Evolutionary conservation across 306 rosid genomes (phyloP).

Genomic region (Alnus glutinosa): DNA sequence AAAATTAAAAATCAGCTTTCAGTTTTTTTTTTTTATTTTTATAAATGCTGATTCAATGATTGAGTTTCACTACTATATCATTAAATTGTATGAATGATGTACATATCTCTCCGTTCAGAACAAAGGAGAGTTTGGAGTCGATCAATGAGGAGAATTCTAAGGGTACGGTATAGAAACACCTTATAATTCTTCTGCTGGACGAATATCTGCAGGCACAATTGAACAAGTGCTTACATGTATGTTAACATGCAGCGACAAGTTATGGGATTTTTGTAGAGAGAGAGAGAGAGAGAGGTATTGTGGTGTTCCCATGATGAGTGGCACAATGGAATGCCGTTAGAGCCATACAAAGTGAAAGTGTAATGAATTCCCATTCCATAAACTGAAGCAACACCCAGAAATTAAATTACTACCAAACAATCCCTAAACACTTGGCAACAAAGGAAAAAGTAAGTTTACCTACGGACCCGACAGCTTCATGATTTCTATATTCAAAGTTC

Average conservation of each 20-base stretch:
- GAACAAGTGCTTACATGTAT: background rate
- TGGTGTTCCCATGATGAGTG: background rate
- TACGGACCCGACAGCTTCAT: slow-evolving; percentile 49
- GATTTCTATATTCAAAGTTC: slow-evolving; percentile 42
- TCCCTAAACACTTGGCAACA: background rate
- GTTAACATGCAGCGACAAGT: background rate
- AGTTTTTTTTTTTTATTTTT: too few relatives aligned
- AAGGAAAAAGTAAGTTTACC: slow-evolving; percentile 12
- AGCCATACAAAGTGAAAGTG: background rate
- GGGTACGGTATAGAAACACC: too few relatives aligned
- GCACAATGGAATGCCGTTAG: slow-evolving; percentile 2
- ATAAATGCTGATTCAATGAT: too few relatives aligned
- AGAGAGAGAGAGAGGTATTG: background rate
- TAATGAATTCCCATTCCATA: background rate
- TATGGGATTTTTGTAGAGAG: background rate
- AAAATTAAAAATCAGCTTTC: too few relatives aligned
- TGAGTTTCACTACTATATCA: too few relatives aligned
- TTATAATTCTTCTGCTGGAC: background rate
- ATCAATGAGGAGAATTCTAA: too few relatives aligned
- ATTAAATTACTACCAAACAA: background rate
- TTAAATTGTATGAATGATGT: too few relatives aligned
- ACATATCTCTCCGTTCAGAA: background rate
- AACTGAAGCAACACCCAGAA: slow-evolving; percentile 15
- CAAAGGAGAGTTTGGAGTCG: background rate
- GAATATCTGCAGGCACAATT: background rate